A percentile compares a stretch with the other conserved stretches of the same genome.
Conservation (phyloP, 495 filamentous ascomycete species). For the Aspergillus kassunensis region DNA sequence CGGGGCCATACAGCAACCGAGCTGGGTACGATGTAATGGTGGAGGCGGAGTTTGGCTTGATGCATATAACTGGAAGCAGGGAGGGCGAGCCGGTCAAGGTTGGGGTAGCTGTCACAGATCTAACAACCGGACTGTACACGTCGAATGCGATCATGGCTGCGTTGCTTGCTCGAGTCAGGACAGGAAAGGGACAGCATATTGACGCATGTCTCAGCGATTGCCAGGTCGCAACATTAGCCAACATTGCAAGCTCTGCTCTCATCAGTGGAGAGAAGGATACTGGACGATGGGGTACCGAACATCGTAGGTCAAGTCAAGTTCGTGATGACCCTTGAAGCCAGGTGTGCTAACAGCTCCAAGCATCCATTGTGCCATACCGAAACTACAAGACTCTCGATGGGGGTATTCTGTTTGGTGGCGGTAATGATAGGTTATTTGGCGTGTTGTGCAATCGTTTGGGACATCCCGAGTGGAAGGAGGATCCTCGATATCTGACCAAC, state of each 20-base stretch:
- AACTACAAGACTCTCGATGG: conserved; percentile 92
- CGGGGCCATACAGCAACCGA: conserved; percentile 81
- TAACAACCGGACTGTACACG: conserved; percentile 96
- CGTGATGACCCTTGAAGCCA: background rate
- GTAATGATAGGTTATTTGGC: conserved; percentile 88
- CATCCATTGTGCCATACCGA: conserved; percentile 92
- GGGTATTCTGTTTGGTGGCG: conserved; percentile 86
- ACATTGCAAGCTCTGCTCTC: conserved; percentile 87
- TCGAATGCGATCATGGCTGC: conserved; percentile 96
- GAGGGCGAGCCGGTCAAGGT: conserved; percentile 95
- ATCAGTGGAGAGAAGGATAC: conserved; percentile 85
- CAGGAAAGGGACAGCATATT: conserved; percentile 82
- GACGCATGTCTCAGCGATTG: conserved; percentile 90
- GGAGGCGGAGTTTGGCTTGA: conserved; percentile 94
- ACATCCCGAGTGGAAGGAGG: conserved; percentile 73
- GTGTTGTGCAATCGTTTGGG: conserved; percentile 77
- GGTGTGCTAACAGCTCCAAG: conserved; percentile 37
- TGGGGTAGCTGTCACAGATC: conserved; percentile 91
- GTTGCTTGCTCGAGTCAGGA: conserved; percentile 63
- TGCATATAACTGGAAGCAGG: conserved; percentile 91
- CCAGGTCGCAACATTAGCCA: conserved; percentile 87
- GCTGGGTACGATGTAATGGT: conserved; percentile 99
- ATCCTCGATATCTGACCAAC: conserved; percentile 74
- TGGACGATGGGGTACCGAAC: conserved; percentile 91
- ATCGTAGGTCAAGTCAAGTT: conserved; percentile 64